A percentile compares a stretch with the other conserved stretches of the same genome.
phyloP scores from a whole-genome alignment of 2,329 filamentous ascomycete genomes.

The Sclerotinia glacialis region DNA sequence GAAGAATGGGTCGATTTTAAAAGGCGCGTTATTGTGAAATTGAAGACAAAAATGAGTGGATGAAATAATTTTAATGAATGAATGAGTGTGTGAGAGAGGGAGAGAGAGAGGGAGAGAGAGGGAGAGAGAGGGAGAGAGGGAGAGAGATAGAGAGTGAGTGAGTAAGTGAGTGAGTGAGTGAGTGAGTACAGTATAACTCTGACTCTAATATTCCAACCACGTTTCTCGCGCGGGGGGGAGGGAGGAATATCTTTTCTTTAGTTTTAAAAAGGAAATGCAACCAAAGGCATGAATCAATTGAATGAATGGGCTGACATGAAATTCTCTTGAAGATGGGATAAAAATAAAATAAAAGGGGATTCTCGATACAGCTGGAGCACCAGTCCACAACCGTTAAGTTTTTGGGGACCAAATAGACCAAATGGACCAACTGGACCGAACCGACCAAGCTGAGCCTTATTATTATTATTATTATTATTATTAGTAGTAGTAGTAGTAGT shows the following conservation, averaged over 20 bases:
- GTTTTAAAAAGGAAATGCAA: not conserved
- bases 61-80: not conserved
- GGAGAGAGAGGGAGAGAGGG: not conserved
- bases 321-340: not conserved
- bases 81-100: not conserved
- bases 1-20: not conserved
- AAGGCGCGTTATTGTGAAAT: not conserved
- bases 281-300: not conserved
- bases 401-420: too few relatives aligned
- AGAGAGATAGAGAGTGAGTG: not conserved
- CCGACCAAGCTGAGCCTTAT: not conserved
- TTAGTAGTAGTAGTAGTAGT: too few relatives aligned
- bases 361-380: not conserved
- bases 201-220: not conserved
- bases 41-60: not conserved
- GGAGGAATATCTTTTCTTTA: not conserved
- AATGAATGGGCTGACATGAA: not conserved
- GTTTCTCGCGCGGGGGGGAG: not conserved
- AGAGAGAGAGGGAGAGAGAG: not conserved
- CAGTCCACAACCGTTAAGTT: too few relatives aligned
- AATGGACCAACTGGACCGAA: too few relatives aligned
- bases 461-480: too few relatives aligned
- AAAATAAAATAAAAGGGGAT: slow-evolving; percentile 8
- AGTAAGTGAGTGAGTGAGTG: too few relatives aligned
- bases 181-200: not conserved